Percentiles rank a stretch among this genome's conserved stretches.
Conservation (phyloP, 306 rosid genomes). For the Astragalus membranaceus region DNA sequence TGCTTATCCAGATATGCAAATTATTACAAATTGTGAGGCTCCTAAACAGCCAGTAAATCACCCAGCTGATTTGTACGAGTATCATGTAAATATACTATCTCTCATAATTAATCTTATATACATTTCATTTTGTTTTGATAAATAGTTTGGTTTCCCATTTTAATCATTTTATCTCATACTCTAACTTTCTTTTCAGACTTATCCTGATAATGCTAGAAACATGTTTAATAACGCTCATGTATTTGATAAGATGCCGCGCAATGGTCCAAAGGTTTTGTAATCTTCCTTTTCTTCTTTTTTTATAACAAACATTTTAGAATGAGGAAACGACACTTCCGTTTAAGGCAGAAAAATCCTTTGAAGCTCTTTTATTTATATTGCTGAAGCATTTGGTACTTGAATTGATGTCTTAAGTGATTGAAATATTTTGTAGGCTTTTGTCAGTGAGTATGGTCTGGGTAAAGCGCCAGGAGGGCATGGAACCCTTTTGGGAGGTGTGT, state of each 20-base stretch:
- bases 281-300: neutral
- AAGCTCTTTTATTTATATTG: neutral
- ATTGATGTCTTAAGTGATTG: slow-evolving; percentile 1
- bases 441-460: slow-evolving; percentile 91
- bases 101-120: neutral
- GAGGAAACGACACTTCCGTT: too few relatives aligned
- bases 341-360: neutral
- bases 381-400: neutral
- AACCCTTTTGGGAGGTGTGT: slow-evolving; percentile 74
- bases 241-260: slow-evolving; percentile 50
- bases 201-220: slow-evolving; percentile 42
- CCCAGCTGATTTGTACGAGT: slow-evolving; percentile 74
- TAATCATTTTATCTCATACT: slow-evolving; percentile 8
- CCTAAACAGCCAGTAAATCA: slow-evolving; percentile 45
- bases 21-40: slow-evolving; percentile 77
- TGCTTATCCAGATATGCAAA: slow-evolving; percentile 62
- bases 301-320: too few relatives aligned
- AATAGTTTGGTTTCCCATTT: neutral
- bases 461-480: slow-evolving; percentile 71
- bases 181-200: slow-evolving; percentile 38
- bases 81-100: slow-evolving; percentile 50
- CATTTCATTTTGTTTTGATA: neutral
- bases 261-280: slow-evolving; percentile 34
- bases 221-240: slow-evolving; percentile 51
- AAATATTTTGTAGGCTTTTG: slow-evolving; percentile 64